Conservation (phyloP, 805 yeast genomes). For the Phaffomyces thermotolerans region DNA sequence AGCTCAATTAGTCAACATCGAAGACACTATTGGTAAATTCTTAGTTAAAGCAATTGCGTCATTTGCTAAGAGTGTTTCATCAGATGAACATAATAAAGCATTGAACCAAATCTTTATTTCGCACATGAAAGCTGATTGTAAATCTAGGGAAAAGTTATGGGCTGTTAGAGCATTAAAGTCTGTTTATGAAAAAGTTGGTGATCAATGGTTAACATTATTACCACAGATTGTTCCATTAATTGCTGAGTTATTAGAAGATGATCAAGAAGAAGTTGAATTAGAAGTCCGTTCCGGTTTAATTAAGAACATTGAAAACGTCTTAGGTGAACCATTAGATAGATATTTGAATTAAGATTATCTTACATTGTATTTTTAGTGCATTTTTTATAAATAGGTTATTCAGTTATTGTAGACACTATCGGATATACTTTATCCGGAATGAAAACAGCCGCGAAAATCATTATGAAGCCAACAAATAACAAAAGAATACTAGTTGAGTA, state of each 20-base stretch:
- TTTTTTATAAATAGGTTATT: neutral
- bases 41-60: slow-evolving; percentile 75
- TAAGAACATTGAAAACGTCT: slow-evolving; percentile 81
- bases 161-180: slow-evolving; percentile 72
- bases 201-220: slow-evolving; percentile 82
- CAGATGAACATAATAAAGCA: slow-evolving; percentile 67
- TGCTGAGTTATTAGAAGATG: slow-evolving; percentile 93
- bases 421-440: neutral
- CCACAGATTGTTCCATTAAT: slow-evolving; percentile 94
- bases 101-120: slow-evolving; percentile 57
- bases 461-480: too few species aligned
- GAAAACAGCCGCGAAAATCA: too few species aligned
- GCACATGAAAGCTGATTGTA: slow-evolving; percentile 60
- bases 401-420: neutral
- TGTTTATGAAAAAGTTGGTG: slow-evolving; percentile 87
- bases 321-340: slow-evolving; percentile 92
- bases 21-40: slow-evolving; percentile 69
- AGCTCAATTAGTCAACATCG: slow-evolving; percentile 59
- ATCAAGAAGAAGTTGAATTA: slow-evolving; percentile 84
- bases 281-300: slow-evolving; percentile 90
- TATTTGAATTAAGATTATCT: slow-evolving; percentile 39
- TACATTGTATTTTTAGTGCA: neutral
- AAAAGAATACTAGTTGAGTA: too few species aligned
- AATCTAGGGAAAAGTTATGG: slow-evolving; percentile 63
- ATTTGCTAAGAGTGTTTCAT: slow-evolving; percentile 61